phyloP scores from a whole-genome alignment of 1,139 yeast genomes.

The Zygoascus sp. region DNA sequence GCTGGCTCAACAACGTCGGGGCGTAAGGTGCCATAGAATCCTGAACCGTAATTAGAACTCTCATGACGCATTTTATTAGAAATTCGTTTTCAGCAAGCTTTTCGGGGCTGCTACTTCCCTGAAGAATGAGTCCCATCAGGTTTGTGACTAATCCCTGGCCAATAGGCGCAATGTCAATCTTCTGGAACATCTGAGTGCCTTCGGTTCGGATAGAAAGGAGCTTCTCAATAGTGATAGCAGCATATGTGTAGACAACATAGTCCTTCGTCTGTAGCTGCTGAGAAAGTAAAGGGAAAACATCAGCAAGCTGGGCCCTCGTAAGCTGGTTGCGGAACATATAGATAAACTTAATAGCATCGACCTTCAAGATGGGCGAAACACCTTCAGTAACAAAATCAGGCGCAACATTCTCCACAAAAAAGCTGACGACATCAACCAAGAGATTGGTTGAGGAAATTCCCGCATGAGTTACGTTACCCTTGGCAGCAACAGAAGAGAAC shows the following conservation, averaged over 20 bases:
- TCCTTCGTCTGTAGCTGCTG: conserved; percentile 56
- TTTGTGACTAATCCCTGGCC: conserved; percentile 54
- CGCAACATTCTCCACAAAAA: conserved; percentile 76
- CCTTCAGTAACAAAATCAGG: conserved; percentile 60
- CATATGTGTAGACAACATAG: conserved; percentile 86
- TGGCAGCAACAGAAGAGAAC: conserved; percentile 85
- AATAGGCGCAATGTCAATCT: conserved; percentile 60
- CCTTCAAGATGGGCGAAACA: conserved; percentile 55
- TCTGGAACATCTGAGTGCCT: conserved; percentile 58
- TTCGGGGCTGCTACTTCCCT: conserved; percentile 66
- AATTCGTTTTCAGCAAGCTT: conserved; percentile 94
- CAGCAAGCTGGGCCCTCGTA: conserved; percentile 73
- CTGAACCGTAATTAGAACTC: conserved; percentile 73
- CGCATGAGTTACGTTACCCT: conserved; percentile 75
- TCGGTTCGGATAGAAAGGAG: conserved; percentile 66
- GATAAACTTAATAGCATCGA: conserved; percentile 89
- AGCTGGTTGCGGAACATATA: conserved; percentile 88
- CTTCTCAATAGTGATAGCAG: conserved; percentile 89
- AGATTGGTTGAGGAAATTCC: conserved; percentile 90
- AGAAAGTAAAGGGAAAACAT: conserved; percentile 77
- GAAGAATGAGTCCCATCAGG: conserved; percentile 61
- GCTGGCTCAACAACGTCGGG: conserved; percentile 48
- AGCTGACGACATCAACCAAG: conserved; percentile 78
- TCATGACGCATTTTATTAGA: conserved; percentile 81
- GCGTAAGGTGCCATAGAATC: conserved; percentile 48